phyloP scores from a whole-genome alignment of 495 filamentous ascomycete species.

The Hypoxylon rickii region DNA sequence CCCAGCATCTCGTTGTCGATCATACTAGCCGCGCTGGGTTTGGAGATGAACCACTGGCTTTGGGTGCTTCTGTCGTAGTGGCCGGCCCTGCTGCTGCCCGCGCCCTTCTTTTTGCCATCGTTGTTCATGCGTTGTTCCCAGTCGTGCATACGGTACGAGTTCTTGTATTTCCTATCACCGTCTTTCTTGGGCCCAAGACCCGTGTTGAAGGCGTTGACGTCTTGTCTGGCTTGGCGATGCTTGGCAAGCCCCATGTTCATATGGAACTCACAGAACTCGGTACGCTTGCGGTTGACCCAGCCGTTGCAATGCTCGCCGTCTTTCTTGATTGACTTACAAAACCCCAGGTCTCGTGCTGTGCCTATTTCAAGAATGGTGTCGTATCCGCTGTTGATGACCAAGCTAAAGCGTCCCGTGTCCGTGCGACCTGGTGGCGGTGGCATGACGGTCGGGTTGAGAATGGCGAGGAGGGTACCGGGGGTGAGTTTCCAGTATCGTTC shows the following conservation, averaged over 20 bases:
- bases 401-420: conserved; percentile 79
- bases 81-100: conserved; percentile 44
- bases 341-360: conserved; percentile 80
- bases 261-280: conserved; percentile 92
- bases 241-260: conserved; percentile 77
- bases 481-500: conserved; percentile 88
- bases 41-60: conserved; percentile 62
- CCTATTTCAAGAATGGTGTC: conserved; percentile 93
- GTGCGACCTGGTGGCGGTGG: conserved; percentile 73
- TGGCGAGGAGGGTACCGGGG: conserved; percentile 83
- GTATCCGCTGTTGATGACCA: conserved; percentile 79
- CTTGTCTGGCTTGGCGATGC: conserved; percentile 71
- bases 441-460: conserved; percentile 92
- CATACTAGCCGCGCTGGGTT: conserved; percentile 60
- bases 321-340: conserved; percentile 81
- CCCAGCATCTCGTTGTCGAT: conserved; percentile 67
- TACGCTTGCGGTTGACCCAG: conserved; percentile 88
- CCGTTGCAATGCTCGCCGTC: conserved; percentile 78
- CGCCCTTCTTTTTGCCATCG: conserved; percentile 48
- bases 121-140: conserved; percentile 28
- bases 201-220: conserved; percentile 69
- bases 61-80: conserved; percentile 63
- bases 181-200: conserved; percentile 50
- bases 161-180: conserved; percentile 35
- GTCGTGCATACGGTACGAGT: conserved; percentile 21